phyloP scores from a whole-genome alignment of 768 basidiomycete species.

The Termitomyces sp. region DNA sequence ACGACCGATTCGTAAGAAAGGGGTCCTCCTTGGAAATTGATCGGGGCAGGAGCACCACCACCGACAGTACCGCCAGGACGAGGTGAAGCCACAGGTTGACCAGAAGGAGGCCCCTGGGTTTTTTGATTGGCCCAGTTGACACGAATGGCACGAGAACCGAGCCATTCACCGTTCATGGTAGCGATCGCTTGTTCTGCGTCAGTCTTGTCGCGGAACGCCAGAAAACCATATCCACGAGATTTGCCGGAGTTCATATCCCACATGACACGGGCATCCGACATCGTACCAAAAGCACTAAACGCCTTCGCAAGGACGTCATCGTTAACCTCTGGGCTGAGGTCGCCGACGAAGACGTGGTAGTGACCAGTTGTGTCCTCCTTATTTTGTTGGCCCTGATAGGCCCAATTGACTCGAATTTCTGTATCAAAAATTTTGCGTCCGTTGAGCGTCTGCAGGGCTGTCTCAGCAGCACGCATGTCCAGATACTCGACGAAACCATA shows the following conservation, averaged over 20 bases:
- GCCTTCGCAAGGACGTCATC: constrained; percentile 96
- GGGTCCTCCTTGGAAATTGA: constrained; percentile 87
- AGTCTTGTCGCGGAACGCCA: constrained; percentile 97
- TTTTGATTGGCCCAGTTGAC: constrained; percentile 99
- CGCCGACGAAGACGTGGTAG: constrained; percentile 99
- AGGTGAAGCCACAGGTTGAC: constrained; percentile 28
- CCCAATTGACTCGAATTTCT: constrained; percentile 99
- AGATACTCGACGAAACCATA: constrained; percentile 99
- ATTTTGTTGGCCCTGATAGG: constrained; percentile 96
- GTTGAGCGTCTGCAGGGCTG: constrained; percentile 96
- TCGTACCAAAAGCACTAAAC: constrained; percentile 93
- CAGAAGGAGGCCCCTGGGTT: constrained; percentile 65
- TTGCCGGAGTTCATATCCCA: constrained; percentile 99
- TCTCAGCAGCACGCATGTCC: constrained; percentile 98
- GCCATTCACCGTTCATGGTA: constrained; percentile 99
- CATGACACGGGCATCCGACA: constrained; percentile 99
- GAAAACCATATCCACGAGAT: constrained; percentile 96
- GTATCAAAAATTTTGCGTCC: constrained; percentile 99
- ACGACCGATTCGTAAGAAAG: constrained; percentile 93
- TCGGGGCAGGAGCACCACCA: constrained; percentile 72
- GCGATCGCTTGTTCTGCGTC: constrained; percentile 99
- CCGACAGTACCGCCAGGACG: constrained; percentile 46
- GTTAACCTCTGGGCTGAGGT: constrained; percentile 98
- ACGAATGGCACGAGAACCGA: constrained; percentile 95
- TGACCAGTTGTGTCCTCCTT: constrained; percentile 98